Base-by-base conservation (phyloP, 345 rosid species). In the Punica granatum region DNA sequence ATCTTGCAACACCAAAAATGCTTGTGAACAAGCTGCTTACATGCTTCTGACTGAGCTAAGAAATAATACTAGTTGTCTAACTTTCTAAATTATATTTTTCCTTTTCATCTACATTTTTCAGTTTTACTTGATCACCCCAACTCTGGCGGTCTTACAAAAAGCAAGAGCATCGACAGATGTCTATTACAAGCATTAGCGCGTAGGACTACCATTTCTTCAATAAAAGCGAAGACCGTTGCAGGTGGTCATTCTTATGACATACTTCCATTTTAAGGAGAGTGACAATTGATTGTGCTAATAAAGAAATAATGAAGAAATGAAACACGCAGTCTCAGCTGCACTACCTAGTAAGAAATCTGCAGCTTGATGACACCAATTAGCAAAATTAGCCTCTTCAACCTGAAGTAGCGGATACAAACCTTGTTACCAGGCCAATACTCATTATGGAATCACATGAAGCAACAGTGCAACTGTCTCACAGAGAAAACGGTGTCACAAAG, bases 291-390 rank as follows among this genome's bases (percentile, higher is more conserved):
- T 65, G 43, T 16, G 2, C 31, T 13, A 37, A 31, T 34, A 23
- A 2, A 35, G 8, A 36, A 39, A 15, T 54, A 26, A 35, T 5
- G 16, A 61, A 60, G 25, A 69, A 61, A 9, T 44, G n/a, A 32
- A 48, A 25, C 33, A 64, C n/a, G 32, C 21, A 0, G 61, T 26
- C 25, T 51, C 31, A 14, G 18, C 19, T 3, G 32, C 7, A 42
- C 43, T 80, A 91, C 99, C 98, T 78, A 88, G 68, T 72, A 89
- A 86, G 83, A 88, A 88, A 62, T 91, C 97, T 63, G 86, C 90
- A 65, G 99, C 96, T 76, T 94, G 99, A 77, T 91, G 99, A 23
- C 92, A 88, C 97, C 97, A 94, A 62, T 79, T 89, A 32, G 85
- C 71, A 74, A 89, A 89, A 71, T 80, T 80, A 72, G 78, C 65